A percentile compares a stretch with the other conserved stretches of the same genome.
These are phyloP conservation scores for Exophiala xenobiotica DNA, from an alignment of 2,329 filamentous ascomycete species.

Conservation along the genomic window DNA sequence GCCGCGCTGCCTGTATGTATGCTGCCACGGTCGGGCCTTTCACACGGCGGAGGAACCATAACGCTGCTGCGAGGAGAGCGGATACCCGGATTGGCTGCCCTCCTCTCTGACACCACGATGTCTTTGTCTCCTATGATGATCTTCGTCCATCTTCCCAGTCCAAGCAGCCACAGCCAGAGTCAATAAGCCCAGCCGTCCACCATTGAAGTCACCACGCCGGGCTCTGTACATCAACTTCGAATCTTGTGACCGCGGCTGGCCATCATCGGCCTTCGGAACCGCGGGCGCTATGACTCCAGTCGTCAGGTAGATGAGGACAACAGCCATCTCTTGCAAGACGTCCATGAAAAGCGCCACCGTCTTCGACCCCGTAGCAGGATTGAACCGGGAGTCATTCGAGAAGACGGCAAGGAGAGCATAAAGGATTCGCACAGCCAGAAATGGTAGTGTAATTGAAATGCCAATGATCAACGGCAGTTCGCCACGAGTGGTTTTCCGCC, in stretches of 20 bases:
- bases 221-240: not conserved
- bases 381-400: conserved; percentile 29
- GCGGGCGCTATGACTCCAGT: conserved; percentile 28
- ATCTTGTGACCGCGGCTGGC: not conserved
- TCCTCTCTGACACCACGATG: too few relatives aligned
- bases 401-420: conserved; percentile 36
- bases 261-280: not conserved
- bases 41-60: too few relatives aligned
- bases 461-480: conserved; percentile 35
- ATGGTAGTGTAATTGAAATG: conserved; percentile 32
- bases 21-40: too few relatives aligned
- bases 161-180: conserved; percentile 1
- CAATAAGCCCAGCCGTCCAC: conserved; percentile 4
- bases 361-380: conserved; percentile 28
- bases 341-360: conserved; percentile 35
- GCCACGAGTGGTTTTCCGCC: conserved; percentile 29
- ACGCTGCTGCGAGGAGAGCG: too few relatives aligned
- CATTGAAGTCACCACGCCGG: conserved; percentile 1
- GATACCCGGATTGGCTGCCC: too few relatives aligned
- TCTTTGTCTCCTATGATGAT: too few relatives aligned
- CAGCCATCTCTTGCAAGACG: conserved; percentile 34
- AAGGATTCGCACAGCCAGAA: conserved; percentile 35
- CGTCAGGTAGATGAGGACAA: conserved; percentile 33
- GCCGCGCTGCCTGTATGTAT: too few relatives aligned
- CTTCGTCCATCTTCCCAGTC: not conserved